Evolutionary conservation across 148 eudicot genomes (phyloP), one percentile per base, ranked within the genome.

Genomic region (Cornus suecica): DNA sequence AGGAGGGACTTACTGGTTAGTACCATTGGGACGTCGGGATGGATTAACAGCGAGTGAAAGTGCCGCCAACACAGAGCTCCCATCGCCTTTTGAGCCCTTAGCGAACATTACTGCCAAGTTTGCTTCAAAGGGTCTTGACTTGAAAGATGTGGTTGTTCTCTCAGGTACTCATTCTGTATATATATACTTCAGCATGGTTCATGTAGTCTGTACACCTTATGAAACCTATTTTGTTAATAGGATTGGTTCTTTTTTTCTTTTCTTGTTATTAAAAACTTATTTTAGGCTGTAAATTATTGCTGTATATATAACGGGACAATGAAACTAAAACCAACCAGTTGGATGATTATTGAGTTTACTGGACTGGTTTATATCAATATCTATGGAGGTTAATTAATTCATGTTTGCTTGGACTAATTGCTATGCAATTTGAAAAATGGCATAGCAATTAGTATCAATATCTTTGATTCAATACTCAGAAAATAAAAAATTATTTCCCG

Each of bases 61-160:
- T 76, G 89, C 85, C 11, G 93, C 92, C 54, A 89, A 89, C 67
- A 76, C 77, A 60, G 79, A 91, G 4, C 72, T 87, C 26, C 97
- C 97, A 41, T 87, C 97, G 30, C 97, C 97, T 69, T 76, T 91
- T 37, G 93, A 91, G 13, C 78, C 93, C 42, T 78, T 91, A 58
- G 81, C 74, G 28, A 88, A 87, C 74, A 85, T 91, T 67, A 91
- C 93, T 4, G 90, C 91, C 10, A 91, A 91, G 70, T 91, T 91
- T 73, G 85, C 86, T 9, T 76, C 91, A 9, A 89, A 91, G 76
- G 97, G 97, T 41, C 87, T 91, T 20, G 74, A 77, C 10, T 42
- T 66, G 24, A 89, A 88, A 62, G 97, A 91, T 45, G 84, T 91
- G 29, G 93, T 88, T 29, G 89, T 88, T 45, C 91, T 91, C 18